Evolutionary conservation across 1,284 basidiomycete genomes (phyloP).

Genomic region (Sporisorium iseilematis-ciliati): DNA sequence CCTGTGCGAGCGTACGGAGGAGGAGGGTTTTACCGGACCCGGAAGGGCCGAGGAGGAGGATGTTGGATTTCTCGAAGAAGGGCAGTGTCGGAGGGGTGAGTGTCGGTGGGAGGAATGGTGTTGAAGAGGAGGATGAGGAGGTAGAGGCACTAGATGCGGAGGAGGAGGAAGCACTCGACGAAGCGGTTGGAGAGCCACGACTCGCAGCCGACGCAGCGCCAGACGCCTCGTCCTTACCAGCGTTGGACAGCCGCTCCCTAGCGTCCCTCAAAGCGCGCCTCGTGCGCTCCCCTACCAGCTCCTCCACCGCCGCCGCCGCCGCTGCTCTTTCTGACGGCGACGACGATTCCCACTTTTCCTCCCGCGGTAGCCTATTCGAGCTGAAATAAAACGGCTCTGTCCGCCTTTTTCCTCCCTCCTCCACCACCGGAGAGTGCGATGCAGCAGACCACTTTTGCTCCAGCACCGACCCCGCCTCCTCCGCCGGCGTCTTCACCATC

Average conservation of each 20-base stretch:
- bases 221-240: not conserved
- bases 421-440: slow-evolving; percentile 14
- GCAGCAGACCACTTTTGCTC: not conserved
- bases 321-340: slow-evolving; percentile 28
- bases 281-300: slow-evolving; percentile 39
- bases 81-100: slow-evolving; percentile 19
- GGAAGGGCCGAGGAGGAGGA: slow-evolving; percentile 83
- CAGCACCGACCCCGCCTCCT: slow-evolving; percentile 20
- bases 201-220: too few species aligned
- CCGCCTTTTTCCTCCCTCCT: slow-evolving; percentile 4
- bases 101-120: slow-evolving; percentile 17
- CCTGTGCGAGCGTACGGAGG: slow-evolving; percentile 48
- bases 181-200: not conserved
- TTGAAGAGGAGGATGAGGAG: not conserved
- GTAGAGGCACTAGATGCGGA: not conserved
- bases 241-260: slow-evolving; percentile 16
- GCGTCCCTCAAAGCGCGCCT: slow-evolving; percentile 25
- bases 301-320: slow-evolving; percentile 18
- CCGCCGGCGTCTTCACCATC: slow-evolving; percentile 27
- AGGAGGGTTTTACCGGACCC: slow-evolving; percentile 68
- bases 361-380: slow-evolving; percentile 21
- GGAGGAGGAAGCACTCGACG: not conserved
- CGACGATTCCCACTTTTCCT: slow-evolving; percentile 28
- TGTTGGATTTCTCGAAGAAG: slow-evolving; percentile 80
- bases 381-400: slow-evolving; percentile 31